phyloP scores from a whole-genome alignment of 148 eudicot genomes.

The Fagopyrum homotropicum region DNA sequence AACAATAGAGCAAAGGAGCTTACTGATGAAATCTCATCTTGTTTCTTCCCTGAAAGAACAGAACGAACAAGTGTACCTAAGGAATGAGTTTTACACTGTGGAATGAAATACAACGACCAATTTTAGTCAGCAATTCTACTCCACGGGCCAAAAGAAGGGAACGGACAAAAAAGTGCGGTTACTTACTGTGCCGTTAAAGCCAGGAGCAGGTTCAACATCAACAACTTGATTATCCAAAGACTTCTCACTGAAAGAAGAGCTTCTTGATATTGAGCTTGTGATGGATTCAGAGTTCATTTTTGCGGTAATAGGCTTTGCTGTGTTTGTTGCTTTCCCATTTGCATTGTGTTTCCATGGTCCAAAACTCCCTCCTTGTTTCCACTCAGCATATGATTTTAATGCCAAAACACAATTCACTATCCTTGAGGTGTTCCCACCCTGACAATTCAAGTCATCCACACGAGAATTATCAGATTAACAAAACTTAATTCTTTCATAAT shows the following conservation, averaged over 20 bases:
- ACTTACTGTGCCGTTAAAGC: constrained; percentile 7
- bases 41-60: constrained; percentile 62
- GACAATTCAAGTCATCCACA: constrained; percentile 8
- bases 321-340: constrained; percentile 37
- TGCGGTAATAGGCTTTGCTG: constrained; percentile 20
- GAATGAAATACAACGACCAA: not conserved
- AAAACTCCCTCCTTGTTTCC: constrained; percentile 68
- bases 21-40: constrained; percentile 74
- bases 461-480: not conserved
- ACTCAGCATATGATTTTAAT: constrained; percentile 53
- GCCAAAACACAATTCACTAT: constrained; percentile 77
- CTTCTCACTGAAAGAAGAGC: constrained; percentile 47
- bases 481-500: not conserved
- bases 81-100: constrained; percentile 46
- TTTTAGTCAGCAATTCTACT: not conserved
- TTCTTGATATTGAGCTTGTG: constrained; percentile 48
- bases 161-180: not conserved
- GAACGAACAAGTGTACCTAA: constrained; percentile 53
- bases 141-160: constrained; percentile 4
- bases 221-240: constrained; percentile 32
- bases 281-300: constrained; percentile 59
- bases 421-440: constrained; percentile 91
- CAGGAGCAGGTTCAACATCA: constrained; percentile 40
- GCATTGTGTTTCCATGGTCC: constrained; percentile 58
- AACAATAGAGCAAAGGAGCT: constrained; percentile 21